A percentile compares a stretch with the other conserved stretches of the same genome.
Evolutionary conservation across 2,329 filamentous ascomycete species (phyloP).

Genomic region (Trichoderma oligosporum): DNA sequence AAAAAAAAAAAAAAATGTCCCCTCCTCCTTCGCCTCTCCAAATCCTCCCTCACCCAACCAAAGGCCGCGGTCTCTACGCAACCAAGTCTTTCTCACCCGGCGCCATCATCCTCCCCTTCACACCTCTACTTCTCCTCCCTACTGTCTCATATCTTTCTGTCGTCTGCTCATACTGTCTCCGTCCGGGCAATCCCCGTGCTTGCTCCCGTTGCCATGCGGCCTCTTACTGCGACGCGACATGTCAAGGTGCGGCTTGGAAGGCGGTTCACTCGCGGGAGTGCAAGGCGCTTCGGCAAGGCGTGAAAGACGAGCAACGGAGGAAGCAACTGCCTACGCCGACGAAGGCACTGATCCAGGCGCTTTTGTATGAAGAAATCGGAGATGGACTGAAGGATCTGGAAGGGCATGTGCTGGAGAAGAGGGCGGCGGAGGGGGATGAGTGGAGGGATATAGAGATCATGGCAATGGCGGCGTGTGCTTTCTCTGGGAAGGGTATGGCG

Average conservation of each 20-base stretch:
- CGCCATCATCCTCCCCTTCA: conserved; percentile 44
- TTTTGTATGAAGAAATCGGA: conserved; percentile 39
- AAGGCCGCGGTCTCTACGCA: conserved; percentile 47
- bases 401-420: conserved; percentile 43
- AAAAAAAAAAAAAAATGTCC: neutral
- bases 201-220: conserved; percentile 53
- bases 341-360: conserved; percentile 49
- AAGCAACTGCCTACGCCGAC: conserved; percentile 50
- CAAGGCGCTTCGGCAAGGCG: conserved; percentile 38
- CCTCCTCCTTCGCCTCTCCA: conserved; percentile 24
- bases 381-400: conserved; percentile 41
- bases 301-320: conserved; percentile 21
- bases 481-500: conserved; percentile 38
- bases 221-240: conserved; percentile 52
- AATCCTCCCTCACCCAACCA: conserved; percentile 30
- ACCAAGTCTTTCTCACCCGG: conserved; percentile 43
- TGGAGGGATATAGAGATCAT: conserved; percentile 51
- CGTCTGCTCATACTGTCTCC: conserved; percentile 51
- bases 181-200: conserved; percentile 29
- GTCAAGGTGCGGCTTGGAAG: conserved; percentile 54
- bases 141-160: conserved; percentile 38
- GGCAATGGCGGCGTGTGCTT: conserved; percentile 40
- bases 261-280: conserved; percentile 54
- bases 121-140: conserved; percentile 45
- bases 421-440: conserved; percentile 27